Evolutionary conservation across 2,329 filamentous ascomycete species (phyloP).

Genomic region (Alternaria consortialis): DNA sequence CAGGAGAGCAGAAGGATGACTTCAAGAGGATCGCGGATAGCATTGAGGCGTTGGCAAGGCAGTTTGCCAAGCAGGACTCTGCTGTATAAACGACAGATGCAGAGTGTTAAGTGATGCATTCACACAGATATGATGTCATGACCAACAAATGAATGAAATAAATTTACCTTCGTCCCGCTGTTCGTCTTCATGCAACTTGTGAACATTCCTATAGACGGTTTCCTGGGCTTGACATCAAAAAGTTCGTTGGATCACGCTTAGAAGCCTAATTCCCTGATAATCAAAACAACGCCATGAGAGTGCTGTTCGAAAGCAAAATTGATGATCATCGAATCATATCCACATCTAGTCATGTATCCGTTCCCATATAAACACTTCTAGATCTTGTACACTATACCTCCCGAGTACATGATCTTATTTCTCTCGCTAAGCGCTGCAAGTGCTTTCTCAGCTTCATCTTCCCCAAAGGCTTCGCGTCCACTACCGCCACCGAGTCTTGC

Average conservation of each 20-base stretch:
- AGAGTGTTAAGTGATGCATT: background rate
- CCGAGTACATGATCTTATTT: conserved; percentile 83
- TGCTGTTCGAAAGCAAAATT: background rate
- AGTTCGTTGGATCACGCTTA: background rate
- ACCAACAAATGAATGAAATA: background rate
- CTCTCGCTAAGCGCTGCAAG: conserved; percentile 80
- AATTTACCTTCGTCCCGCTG: background rate
- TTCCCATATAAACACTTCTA: conserved; percentile 18
- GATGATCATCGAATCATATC: background rate
- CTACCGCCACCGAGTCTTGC: conserved; percentile 67
- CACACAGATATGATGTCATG: background rate
- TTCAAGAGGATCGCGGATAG: conserved; percentile 55
- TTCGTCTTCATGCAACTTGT: background rate
- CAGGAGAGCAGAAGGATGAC: conserved; percentile 54
- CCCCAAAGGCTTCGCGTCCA: conserved; percentile 69
- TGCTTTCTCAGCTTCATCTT: conserved; percentile 77
- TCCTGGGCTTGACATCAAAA: background rate
- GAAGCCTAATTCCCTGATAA: background rate
- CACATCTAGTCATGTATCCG: background rate
- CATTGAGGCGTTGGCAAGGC: conserved; percentile 53
- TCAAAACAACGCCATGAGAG: background rate
- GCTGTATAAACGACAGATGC: conserved; percentile 32
- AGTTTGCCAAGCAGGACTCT: conserved; percentile 54
- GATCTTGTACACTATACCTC: conserved; percentile 61
- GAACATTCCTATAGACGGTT: no score